Conservation (phyloP, 805 yeast species). For the Pichia kluyveri region DNA sequence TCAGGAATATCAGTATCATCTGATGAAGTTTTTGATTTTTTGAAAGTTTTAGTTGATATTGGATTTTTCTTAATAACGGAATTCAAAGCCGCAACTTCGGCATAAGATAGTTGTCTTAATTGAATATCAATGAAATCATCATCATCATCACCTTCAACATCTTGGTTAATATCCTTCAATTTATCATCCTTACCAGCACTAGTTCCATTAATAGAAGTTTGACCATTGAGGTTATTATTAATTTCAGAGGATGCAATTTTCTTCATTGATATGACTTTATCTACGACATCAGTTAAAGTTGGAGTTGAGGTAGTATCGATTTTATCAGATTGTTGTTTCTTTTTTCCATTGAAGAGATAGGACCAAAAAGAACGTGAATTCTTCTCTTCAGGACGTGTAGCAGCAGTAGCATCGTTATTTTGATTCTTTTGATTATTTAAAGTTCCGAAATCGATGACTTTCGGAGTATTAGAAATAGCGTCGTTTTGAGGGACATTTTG, state of each 20-base stretch:
- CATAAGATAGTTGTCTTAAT: conserved; percentile 40
- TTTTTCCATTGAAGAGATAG: not conserved
- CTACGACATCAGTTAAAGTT: not conserved
- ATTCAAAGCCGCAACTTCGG: conserved; percentile 38
- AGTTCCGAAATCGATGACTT: too few species aligned
- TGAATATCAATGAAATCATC: conserved; percentile 38
- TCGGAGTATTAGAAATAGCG: too few species aligned
- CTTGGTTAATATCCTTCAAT: too few species aligned
- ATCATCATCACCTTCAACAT: conserved; percentile 16
- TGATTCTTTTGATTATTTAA: too few species aligned
- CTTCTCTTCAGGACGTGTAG: too few species aligned
- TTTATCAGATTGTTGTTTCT: not conserved
- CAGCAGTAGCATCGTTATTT: too few species aligned
- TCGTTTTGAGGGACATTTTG: too few species aligned
- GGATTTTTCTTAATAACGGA: too few species aligned
- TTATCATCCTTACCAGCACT: too few species aligned
- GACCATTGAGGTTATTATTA: too few species aligned
- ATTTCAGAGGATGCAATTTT: conserved; percentile 4
- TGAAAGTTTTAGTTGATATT: not conserved
- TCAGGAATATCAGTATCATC: not conserved
- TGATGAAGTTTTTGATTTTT: not conserved
- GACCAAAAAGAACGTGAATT: too few species aligned
- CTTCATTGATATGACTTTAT: conserved; percentile 26
- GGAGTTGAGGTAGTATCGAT: not conserved
- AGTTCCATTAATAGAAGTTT: too few species aligned